Percentiles rank a stretch among this genome's conserved stretches.
These are phyloP conservation scores for Mucor plumbeus DNA, from an alignment of 371 early-diverging fungal species.

Conservation along the genomic window DNA sequence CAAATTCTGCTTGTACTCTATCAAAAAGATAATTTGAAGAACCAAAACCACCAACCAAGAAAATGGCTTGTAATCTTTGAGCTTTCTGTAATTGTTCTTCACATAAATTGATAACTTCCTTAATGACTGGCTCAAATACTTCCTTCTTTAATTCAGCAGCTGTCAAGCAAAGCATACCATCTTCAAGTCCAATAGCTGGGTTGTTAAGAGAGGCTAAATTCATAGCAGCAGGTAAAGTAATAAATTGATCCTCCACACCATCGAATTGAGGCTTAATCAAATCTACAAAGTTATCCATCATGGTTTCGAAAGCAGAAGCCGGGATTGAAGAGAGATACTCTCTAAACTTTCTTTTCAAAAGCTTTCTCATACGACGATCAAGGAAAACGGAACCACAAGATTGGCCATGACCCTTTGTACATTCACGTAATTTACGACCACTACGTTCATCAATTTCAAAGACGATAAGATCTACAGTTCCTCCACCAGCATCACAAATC, in stretches of 20 bases:
- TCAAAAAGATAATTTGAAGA: slow-evolving; percentile 65
- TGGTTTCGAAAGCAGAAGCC: slow-evolving; percentile 60
- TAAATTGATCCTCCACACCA: slow-evolving; percentile 60
- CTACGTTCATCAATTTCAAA: slow-evolving; percentile 47
- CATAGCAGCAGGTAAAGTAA: slow-evolving; percentile 35
- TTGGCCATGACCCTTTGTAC: slow-evolving; percentile 66
- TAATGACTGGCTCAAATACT: slow-evolving; percentile 58
- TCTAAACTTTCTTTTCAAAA: slow-evolving; percentile 59
- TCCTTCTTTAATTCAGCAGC: slow-evolving; percentile 60
- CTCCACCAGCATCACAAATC: slow-evolving; percentile 61
- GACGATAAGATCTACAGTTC: slow-evolving; percentile 45
- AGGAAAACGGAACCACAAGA: slow-evolving; percentile 64
- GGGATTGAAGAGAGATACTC: slow-evolving; percentile 58
- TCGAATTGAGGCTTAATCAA: slow-evolving; percentile 66
- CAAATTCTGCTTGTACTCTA: slow-evolving; percentile 54
- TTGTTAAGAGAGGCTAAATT: slow-evolving; percentile 25
- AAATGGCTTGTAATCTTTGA: slow-evolving; percentile 54
- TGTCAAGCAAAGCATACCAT: slow-evolving; percentile 60
- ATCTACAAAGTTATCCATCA: slow-evolving; percentile 64
- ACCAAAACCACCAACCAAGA: slow-evolving; percentile 69
- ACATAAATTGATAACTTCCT: slow-evolving; percentile 52
- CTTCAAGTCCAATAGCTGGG: slow-evolving; percentile 57
- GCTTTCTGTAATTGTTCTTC: slow-evolving; percentile 57
- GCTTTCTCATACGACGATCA: slow-evolving; percentile 63
- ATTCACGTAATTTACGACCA: slow-evolving; percentile 55